Evolutionary conservation across 176 grass and related monocot genomes (phyloP), one percentile per base, ranked within the genome.

Genomic region (Dactylis glomerata): DNA sequence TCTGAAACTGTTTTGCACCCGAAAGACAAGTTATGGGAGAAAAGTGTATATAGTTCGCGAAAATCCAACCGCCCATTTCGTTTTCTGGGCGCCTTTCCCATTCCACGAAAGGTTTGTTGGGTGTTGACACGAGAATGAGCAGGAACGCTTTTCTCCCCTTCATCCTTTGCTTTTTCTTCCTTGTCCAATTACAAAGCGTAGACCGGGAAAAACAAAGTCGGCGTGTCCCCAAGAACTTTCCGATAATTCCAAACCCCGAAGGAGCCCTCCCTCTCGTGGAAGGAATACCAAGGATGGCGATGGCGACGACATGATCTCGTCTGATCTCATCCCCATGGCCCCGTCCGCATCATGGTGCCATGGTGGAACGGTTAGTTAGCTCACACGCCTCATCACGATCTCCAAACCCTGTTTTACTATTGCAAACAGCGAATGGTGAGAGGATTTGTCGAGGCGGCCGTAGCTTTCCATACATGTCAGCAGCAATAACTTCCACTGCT

Each of bases 311-410:
- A 13, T 31, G 58, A 6, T 62, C 58, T 62, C 16, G 19, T 50
- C 47, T 45, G 30, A 26, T 46, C 67, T 33, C 55, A 55, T 66
- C 17, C 41, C 40, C 65, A 45, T 45, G 26, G 3, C 28, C 68
- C 40, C n/a, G 15, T 70, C 31, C 54, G 32, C 66, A 68, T 40
- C 34, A 55, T 73, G 81, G 80, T 59, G 76, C 36, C 34, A 65
- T 84, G 82, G 80, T 77, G 86, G 87, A 80, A 82, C 80, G 82
- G 87, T 89, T 89, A 58, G 87, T 85, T 89, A 47, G 87, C 57
- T 89, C 87, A 84, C 87, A 56, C 87, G 9, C 76, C 58, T 75
- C 87, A 75, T 33, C 71, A 9, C 38, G 26, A 31, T 19, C 61
- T 56, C 61, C 34, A 10, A 30, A 34, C 69, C 28, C 45, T 34